Base-by-base conservation (phyloP, 2,329 filamentous ascomycete genomes). In the Capronia coronata region DNA sequence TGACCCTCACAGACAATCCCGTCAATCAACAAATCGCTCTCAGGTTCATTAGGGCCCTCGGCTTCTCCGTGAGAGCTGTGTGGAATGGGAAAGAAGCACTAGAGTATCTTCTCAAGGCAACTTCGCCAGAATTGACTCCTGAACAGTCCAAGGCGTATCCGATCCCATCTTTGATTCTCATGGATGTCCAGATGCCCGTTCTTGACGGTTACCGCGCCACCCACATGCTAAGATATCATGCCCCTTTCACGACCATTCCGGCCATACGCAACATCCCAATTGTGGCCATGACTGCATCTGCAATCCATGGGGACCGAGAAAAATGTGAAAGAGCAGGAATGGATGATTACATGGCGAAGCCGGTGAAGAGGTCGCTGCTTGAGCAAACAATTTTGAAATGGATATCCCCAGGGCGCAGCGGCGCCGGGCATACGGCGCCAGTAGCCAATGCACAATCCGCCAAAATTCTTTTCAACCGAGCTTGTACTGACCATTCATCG, bases 41-140 rank as follows among this genome's bases (percentile, higher is more conserved):
- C 21, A 86, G 83, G 61, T 86, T 84, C 0, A 87, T 90, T 56
- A 76, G 74, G 51, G 87, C 86, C 61, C 75, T 90, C 8, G 81
- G 83, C 1, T 89, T 89, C 60, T 76, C 76, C 3, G 84, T 85
- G 2, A 76, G 74, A 5, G 85, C 84, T 1, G 80, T 82, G 0
- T 87, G 83, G 82, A 88, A 89, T 59, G 86, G 86, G 19, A 80
- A 84, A 63, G 86, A 91, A 62, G 86, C 84, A 1, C 71, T 91
- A 13, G 82, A 89, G 16, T 89, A 89, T 63, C 70, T 91, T 13
- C 53, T 67, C 11, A 64, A 76, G 40, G 74, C 73, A 2, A 77
- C 79, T 1, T 52, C 51, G 21, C 40, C 52, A 11, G 35, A 51
- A 14, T 37, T 56, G 23, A 71, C 75, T 19, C 59, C 63, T 5